Base-by-base conservation (phyloP, 2,329 filamentous ascomycete genomes). In the Ceratocystis alfenasii region DNA sequence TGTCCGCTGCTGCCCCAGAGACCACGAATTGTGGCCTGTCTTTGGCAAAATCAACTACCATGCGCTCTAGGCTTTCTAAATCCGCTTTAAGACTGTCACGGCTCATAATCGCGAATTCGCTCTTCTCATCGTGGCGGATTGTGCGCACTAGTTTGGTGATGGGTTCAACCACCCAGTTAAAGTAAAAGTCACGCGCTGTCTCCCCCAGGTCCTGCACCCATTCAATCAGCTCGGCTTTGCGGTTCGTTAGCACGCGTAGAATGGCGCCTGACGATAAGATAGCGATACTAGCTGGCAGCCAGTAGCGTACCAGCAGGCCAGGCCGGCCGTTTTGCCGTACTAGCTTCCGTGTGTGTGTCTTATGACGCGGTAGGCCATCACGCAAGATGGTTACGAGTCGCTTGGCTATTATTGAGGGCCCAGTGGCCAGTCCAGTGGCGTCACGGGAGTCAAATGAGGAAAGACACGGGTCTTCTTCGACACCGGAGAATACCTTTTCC, bases 51-150 rank as follows among this genome's bases (percentile, higher is more conserved):
- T 97, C 94, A 46, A 99, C 87, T 3, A 99, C 95, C 94, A 99
- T 99, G 61, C 94, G 87, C 75, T 99, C 93, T 41, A 99, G 78
- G 72, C 91, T 96, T 65, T 91, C 90, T 41, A 90, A 85, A 73
- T 99, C 94, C 1, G 92, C 91, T 73, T 88, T 87, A 25, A 99
- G 81, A 70, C 91, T 96, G 70, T 93, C 88, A 67, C 90, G 89
- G 76, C 91, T 96, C 88, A 99, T 94, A 70, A 99, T 89, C 57
- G 93, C 94, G 69, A 99, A 93, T 73, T 97, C 93, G 73, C 90
- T 96, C 70, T 86, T 88, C 71, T 89, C 86, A 72, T 97, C 90
- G 74, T 97, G 94, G 4, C 93, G 86, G 70, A 99, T 97, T 0
- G 94, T 99, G 62, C 87, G 86, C 67, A 99, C 83, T 20, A 99